Percentiles rank a stretch among this genome's conserved stretches.
These are phyloP conservation scores for Ceratocystiopsis sp. DNA, from an alignment of 2,329 filamentous ascomycete genomes.

Conservation along the genomic window DNA sequence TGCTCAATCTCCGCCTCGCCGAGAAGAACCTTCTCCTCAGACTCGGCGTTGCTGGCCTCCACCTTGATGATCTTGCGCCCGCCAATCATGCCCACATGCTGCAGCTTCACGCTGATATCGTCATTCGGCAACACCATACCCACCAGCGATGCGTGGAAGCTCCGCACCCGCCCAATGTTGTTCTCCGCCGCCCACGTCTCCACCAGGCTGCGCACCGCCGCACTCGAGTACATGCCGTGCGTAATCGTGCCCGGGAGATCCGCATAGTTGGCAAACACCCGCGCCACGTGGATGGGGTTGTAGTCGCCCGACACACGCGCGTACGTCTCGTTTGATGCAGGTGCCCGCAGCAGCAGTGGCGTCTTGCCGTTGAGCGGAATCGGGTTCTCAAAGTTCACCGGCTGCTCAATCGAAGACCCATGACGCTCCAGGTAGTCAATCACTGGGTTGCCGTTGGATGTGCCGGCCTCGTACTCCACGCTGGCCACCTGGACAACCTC, in stretches of 20 bases:
- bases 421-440: conserved; percentile 89
- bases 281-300: conserved; percentile 97
- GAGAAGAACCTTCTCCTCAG: conserved; percentile 86
- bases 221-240: conserved; percentile 98
- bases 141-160: conserved; percentile 92
- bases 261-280: conserved; percentile 90
- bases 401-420: conserved; percentile 85
- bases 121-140: conserved; percentile 98
- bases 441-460: conserved; percentile 89
- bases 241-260: conserved; percentile 94
- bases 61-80: conserved; percentile 99
- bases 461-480: conserved; percentile 83
- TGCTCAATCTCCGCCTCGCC: conserved; percentile 97
- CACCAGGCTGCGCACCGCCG: conserved; percentile 83
- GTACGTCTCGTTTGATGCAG: conserved; percentile 93
- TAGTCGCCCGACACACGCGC: conserved; percentile 95
- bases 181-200: conserved; percentile 99
- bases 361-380: conserved; percentile 91
- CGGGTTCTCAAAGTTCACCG: conserved; percentile 90
- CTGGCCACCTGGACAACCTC: conserved; percentile 96
- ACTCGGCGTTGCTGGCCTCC: conserved; percentile 87
- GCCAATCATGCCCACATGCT: conserved; percentile 94
- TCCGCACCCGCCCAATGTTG: conserved; percentile 89
- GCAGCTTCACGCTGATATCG: conserved; percentile 81
- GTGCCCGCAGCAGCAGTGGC: conserved; percentile 73